Evolutionary conservation across 768 basidiomycete genomes (phyloP), one percentile per base, ranked within the genome.

Genomic region (Dioszegia aurantiaca): DNA sequence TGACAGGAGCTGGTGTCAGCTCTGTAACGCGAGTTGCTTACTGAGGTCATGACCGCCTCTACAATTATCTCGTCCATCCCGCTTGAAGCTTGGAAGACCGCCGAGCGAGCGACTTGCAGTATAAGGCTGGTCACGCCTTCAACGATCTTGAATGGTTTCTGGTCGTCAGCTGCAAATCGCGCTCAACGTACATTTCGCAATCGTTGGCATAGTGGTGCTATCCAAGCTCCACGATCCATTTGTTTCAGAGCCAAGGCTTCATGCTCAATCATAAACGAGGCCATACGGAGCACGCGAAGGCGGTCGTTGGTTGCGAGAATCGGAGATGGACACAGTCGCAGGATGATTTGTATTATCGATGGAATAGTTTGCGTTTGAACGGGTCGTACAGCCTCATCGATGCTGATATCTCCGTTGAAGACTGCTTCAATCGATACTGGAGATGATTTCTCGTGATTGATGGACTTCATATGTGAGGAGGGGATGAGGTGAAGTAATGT

Each of bases 81-180:
- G 36, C 4, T n/a, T 9, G 48, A 16, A n/a, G 19, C 51, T 23
- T 40, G 27, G 8, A 23, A 3, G 26, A 49, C 23, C 21, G 56
- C 12, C 23, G 53, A 61, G 27, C 64, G 55, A 11, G 58, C 56
- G 4, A 67, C 56, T 44, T 63, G 61, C 21, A 89, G 77, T 14
- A 83, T 70, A 19, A 85, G 70, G 19, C 81, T 80, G 16, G 88
- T 79, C 17, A 83, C 73, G n/a, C 82, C 81, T 60, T 91, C 87
- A 4, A 88, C 81, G 9, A 82, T 77, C 2, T 82, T 80, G 70
- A 94, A 92, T n/a, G 83, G 85, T 21, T 11, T 17, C 51, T 53
- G 28, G n/a, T 23, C n/a, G 17, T 53, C 51, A 53, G 51, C 51
- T 51, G 14, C 14, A 14, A 19, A 24, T 17, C 37, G 3, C 8